Evolutionary conservation across 257 asterid genomes (phyloP).

Genomic region (Jacaranda mimosifolia): DNA sequence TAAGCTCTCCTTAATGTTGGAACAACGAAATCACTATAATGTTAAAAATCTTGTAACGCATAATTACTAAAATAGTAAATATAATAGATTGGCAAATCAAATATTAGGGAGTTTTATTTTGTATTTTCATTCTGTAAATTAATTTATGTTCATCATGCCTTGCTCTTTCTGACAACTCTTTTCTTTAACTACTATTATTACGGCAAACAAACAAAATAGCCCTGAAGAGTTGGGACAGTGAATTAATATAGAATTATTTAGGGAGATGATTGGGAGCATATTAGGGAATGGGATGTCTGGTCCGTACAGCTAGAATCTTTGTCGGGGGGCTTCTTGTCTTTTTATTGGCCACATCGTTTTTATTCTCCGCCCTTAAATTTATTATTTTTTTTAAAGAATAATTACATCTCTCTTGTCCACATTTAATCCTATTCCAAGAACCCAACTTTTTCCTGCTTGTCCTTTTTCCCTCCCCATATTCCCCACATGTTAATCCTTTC

Average conservation of each 20-base stretch:
- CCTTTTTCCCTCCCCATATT: slow-evolving; percentile 28
- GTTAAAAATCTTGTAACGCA: no score
- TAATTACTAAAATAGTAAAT: no score
- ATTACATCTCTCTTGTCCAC: not conserved
- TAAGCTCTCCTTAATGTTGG: no score
- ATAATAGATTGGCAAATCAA: no score
- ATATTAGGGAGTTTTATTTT: not conserved
- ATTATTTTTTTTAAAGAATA: not conserved
- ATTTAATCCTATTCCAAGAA: slow-evolving; percentile 11
- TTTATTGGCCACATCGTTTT: not conserved
- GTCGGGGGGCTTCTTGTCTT: slow-evolving; percentile 40
- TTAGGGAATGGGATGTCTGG: slow-evolving; percentile 36
- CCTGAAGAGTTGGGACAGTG: slow-evolving; percentile 5
- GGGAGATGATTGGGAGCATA: not conserved
- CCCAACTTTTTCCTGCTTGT: slow-evolving; percentile 18
- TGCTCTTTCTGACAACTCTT: not conserved
- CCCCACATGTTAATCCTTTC: not conserved
- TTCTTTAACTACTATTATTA: not conserved
- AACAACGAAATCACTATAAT: no score
- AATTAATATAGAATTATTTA: not conserved
- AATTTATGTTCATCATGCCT: not conserved
- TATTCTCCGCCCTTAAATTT: slow-evolving; percentile 18
- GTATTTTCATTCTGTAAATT: not conserved
- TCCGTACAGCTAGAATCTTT: slow-evolving; percentile 39
- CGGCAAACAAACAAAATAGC: slow-evolving; percentile 22